Conservation (phyloP, 805 yeast species). For the Candida ascalaphidarum region DNA sequence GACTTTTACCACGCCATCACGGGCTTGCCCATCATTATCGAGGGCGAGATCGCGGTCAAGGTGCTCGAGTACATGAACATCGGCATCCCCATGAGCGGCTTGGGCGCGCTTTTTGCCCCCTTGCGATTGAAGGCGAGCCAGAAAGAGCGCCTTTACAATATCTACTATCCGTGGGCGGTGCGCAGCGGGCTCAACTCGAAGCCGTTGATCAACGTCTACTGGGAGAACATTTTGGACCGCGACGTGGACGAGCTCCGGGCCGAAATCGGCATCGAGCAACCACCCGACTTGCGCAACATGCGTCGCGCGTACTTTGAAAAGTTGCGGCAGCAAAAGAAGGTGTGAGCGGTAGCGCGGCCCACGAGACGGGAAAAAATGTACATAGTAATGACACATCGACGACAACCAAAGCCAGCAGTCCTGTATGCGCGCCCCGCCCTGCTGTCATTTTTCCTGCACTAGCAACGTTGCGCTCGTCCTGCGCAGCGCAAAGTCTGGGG, state of each 20-base stretch:
- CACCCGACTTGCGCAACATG: slow-evolving; percentile 64
- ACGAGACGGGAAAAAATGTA: no score
- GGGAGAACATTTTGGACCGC: slow-evolving; percentile 76
- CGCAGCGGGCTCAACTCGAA: slow-evolving; percentile 62
- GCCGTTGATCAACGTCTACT: slow-evolving; percentile 78
- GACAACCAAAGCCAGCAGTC: neutral
- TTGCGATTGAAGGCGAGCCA: slow-evolving; percentile 59
- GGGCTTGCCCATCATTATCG: slow-evolving; percentile 82
- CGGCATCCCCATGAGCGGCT: slow-evolving; percentile 91
- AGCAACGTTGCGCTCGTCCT: no score
- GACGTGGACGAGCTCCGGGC: slow-evolving; percentile 66
- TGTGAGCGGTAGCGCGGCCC: no score
- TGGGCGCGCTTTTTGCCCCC: slow-evolving; percentile 89
- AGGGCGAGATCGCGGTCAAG: slow-evolving; percentile 94
- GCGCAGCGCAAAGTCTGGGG: no score
- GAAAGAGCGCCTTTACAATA: slow-evolving; percentile 51
- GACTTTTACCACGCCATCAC: slow-evolving; percentile 93
- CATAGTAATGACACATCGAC: no score
- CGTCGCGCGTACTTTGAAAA: slow-evolving; percentile 35
- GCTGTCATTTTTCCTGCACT: no score
- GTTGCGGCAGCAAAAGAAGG: slow-evolving; percentile 11
- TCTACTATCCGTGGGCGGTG: slow-evolving; percentile 86
- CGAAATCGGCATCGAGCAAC: slow-evolving; percentile 66
- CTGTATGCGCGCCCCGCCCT: neutral
- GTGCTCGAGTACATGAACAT: slow-evolving; percentile 87